Evolutionary conservation across 768 basidiomycete species (phyloP).

Genomic region (Daedaleopsis nitida): DNA sequence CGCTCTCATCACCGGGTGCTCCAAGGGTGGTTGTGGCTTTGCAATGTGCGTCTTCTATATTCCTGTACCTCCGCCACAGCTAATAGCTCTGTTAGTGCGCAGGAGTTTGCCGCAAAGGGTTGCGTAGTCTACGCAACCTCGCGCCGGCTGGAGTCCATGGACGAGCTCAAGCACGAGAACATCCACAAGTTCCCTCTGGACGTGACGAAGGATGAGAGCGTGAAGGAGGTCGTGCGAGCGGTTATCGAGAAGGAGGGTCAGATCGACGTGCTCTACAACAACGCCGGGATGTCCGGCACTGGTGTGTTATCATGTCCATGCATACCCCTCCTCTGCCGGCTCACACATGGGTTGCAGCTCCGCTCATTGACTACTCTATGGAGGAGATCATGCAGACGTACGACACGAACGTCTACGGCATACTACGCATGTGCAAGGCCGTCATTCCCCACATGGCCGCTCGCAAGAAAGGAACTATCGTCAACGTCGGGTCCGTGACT

Average conservation of each 20-base stretch:
- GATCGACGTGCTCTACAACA: constrained; percentile 79
- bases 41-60: constrained; percentile 12
- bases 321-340: constrained; percentile 15
- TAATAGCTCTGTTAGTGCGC: constrained; percentile 46
- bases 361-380: constrained; percentile 55
- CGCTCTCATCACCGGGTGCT: constrained; percentile 72
- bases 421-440: constrained; percentile 62
- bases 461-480: constrained; percentile 60
- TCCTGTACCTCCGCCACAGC: background rate
- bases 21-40: constrained; percentile 31
- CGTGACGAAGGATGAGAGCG: constrained; percentile 61
- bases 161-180: constrained; percentile 45
- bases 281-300: constrained; percentile 54
- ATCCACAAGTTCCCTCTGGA: constrained; percentile 59
- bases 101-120: constrained; percentile 64
- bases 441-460: constrained; percentile 76
- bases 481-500: constrained; percentile 75
- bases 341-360: constrained; percentile 46
- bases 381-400: constrained; percentile 57
- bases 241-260: constrained; percentile 58
- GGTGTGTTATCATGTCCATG: constrained; percentile 31
- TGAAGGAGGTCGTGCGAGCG: constrained; percentile 48
- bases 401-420: constrained; percentile 67
- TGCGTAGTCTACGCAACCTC: constrained; percentile 81
- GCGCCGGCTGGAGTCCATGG: constrained; percentile 61